Evolutionary conservation across 441 rosid species (phyloP).

Genomic region (Euphorbia celastroides): DNA sequence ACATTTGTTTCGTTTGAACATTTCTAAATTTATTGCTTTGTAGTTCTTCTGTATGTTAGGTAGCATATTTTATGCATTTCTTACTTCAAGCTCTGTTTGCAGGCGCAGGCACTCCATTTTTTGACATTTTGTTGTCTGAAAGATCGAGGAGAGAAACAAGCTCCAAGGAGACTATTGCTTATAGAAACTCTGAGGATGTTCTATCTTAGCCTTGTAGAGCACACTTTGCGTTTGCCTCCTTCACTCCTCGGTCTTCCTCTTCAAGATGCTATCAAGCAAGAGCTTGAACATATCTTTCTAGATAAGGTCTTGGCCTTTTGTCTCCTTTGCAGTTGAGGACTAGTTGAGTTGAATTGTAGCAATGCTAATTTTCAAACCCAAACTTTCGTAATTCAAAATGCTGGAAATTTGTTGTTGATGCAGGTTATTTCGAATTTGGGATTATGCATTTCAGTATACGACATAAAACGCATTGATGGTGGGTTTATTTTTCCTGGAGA

Average conservation of each 20-base stretch:
- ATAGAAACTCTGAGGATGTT: conserved; percentile 35
- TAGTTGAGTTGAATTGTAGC: neutral
- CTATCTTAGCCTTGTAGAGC: conserved; percentile 61
- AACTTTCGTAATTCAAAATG: neutral
- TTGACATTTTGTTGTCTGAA: neutral
- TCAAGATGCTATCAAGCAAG: conserved; percentile 54
- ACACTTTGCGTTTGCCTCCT: conserved; percentile 72
- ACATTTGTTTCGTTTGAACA: neutral
- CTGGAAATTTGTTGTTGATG: conserved; percentile 7
- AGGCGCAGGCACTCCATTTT: neutral
- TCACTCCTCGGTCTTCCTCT: conserved; percentile 55
- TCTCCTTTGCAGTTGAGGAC: neutral
- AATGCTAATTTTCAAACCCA: neutral
- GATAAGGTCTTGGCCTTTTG: conserved; percentile 47
- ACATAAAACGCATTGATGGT: conserved; percentile 50
- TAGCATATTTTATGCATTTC: neutral
- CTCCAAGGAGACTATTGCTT: neutral
- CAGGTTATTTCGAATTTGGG: conserved; percentile 72
- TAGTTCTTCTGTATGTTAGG: neutral
- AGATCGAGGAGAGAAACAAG: neutral
- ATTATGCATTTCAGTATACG: conserved; percentile 70
- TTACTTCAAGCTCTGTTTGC: neutral
- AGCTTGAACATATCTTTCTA: conserved; percentile 54
- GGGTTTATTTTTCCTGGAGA: conserved; percentile 78
- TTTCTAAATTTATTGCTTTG: neutral